A percentile compares a stretch with the other conserved stretches of the same genome.
These are phyloP conservation scores for Sarocladiaceae sp. DNA, from an alignment of 2,329 filamentous ascomycete species.

Conservation along the genomic window DNA sequence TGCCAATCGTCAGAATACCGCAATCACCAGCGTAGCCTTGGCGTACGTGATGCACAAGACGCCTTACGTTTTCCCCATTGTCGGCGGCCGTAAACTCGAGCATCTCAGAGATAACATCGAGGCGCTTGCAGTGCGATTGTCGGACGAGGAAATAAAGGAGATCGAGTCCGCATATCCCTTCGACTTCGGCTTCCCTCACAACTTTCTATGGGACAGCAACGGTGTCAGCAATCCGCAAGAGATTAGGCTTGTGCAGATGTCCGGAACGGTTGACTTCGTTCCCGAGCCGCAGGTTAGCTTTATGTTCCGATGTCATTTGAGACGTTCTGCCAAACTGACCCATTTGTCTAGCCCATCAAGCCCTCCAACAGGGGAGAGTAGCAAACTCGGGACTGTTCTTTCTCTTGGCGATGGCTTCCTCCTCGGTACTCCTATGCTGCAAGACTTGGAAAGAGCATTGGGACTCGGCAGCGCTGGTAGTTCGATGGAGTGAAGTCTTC, in stretches of 20 bases:
- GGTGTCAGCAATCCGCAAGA: conserved; percentile 33
- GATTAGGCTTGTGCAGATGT: conserved; percentile 41
- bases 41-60: conserved; percentile 72
- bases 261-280: conserved; percentile 48
- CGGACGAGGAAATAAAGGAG: conserved; percentile 57
- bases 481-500: background rate
- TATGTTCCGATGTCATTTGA: background rate
- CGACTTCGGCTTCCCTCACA: conserved; percentile 63
- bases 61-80: conserved; percentile 68
- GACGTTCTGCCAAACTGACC: conserved; percentile 11
- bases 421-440: conserved; percentile 9
- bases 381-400: conserved; percentile 27
- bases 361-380: conserved; percentile 38
- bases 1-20: conserved; percentile 36
- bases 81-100: conserved; percentile 65
- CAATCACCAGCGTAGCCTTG: conserved; percentile 51
- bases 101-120: conserved; percentile 69
- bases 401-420: conserved; percentile 28
- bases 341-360: conserved; percentile 32
- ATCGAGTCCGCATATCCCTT: conserved; percentile 61
- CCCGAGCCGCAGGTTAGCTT: conserved; percentile 30
- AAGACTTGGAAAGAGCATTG: background rate
- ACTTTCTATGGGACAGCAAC: conserved; percentile 46
- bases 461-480: background rate
- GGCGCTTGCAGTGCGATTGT: conserved; percentile 57